phyloP scores from a whole-genome alignment of 1,284 basidiomycete genomes.

The Cutaneotrichosporon spelunceum region DNA sequence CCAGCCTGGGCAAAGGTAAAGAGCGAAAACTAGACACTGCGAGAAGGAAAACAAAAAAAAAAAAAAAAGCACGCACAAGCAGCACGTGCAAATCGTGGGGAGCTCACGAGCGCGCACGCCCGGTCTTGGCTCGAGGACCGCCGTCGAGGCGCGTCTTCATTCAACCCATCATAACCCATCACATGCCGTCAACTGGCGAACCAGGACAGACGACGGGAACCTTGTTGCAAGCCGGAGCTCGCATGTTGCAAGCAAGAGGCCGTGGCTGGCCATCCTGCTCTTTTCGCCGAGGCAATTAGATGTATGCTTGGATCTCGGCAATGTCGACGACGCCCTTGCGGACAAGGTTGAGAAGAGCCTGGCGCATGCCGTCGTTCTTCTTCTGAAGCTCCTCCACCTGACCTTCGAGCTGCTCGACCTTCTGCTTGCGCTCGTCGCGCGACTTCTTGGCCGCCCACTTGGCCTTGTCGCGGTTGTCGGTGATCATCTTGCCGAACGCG shows the following conservation, averaged over 20 bases:
- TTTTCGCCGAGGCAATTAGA: constrained; percentile 10
- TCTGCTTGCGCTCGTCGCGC: constrained; percentile 39
- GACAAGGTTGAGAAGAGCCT: constrained; percentile 29
- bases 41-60: not conserved
- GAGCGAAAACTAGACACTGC: not conserved
- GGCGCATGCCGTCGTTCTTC: constrained; percentile 30
- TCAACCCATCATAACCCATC: not conserved
- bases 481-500: constrained; percentile 43
- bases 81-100: not conserved
- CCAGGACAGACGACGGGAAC: not conserved
- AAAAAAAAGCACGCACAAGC: not conserved
- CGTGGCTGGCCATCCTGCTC: not conserved
- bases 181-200: not conserved
- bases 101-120: not conserved
- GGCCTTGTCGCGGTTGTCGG: constrained; percentile 42
- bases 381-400: constrained; percentile 33
- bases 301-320: constrained; percentile 28
- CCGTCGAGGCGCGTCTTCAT: constrained; percentile 3
- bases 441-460: constrained; percentile 46
- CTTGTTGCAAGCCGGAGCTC: constrained; percentile 1
- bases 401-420: constrained; percentile 40
- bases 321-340: constrained; percentile 30
- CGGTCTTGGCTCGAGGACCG: not conserved
- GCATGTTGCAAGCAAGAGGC: not conserved
- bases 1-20: not conserved